A percentile compares a stretch with the other conserved stretches of the same genome.
Evolutionary conservation across 176 grass and related monocot species (phyloP).

Genomic region (Pharus latifolius): DNA sequence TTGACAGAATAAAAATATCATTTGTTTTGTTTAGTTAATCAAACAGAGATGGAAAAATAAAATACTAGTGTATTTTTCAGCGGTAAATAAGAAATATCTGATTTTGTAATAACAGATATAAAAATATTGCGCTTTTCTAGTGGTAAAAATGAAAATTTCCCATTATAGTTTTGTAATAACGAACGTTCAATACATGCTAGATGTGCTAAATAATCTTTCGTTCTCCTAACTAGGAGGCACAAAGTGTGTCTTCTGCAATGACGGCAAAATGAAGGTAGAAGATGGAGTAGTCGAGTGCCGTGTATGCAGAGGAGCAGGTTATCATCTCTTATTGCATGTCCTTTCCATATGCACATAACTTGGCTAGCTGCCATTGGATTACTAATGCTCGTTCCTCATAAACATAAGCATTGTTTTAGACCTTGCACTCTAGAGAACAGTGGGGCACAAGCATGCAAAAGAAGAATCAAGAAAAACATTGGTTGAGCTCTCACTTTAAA

Average conservation of each 20-base stretch:
- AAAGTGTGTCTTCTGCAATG: conserved; percentile 74
- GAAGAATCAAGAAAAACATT: neutral
- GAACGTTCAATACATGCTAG: neutral
- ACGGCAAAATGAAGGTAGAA: conserved; percentile 86
- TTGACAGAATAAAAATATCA: no score
- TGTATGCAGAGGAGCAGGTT: conserved; percentile 91
- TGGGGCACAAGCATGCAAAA: neutral
- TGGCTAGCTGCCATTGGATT: neutral
- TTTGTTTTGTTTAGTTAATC: no score
- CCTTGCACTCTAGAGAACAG: neutral
- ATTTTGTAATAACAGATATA: no score
- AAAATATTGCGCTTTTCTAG: no score
- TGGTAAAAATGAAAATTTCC: no score
- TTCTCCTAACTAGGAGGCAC: conserved; percentile 55
- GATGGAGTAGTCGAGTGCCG: conserved; percentile 65
- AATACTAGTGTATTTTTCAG: no score
- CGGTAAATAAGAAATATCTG: no score
- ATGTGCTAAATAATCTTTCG: neutral
- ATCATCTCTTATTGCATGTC: neutral
- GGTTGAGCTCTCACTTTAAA: no score
- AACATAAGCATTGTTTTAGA: neutral
- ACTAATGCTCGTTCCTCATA: neutral
- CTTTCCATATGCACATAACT: neutral
- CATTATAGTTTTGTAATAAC: neutral
- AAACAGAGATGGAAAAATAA: no score